These are phyloP conservation scores for Geranomyces variabilis DNA, from an alignment of 192 early-diverging fungal genomes.

Conservation along the genomic window DNA sequence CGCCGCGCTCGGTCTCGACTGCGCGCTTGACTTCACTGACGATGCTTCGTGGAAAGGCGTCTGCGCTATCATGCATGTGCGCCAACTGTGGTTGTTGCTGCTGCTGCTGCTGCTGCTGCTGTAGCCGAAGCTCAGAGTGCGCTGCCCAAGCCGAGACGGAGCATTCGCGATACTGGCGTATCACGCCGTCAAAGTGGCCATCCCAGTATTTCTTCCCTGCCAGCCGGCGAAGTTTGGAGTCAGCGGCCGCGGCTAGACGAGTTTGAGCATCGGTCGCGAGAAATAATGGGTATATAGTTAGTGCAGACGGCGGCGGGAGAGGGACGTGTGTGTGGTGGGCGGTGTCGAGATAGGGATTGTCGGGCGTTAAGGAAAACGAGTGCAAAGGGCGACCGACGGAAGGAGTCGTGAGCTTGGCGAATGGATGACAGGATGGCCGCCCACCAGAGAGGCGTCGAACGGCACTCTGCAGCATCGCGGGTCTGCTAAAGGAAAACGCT, in stretches of 20 bases:
- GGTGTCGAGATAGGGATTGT: constrained; percentile 22
- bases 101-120: too few relatives aligned
- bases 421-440: too few relatives aligned
- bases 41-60: constrained; percentile 33
- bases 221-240: constrained; percentile 53
- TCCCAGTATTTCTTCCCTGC: constrained; percentile 60
- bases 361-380: constrained; percentile 1
- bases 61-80: neutral
- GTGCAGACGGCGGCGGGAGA: constrained; percentile 21
- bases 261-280: constrained; percentile 25
- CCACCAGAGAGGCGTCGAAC: too few relatives aligned
- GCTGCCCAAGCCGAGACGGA: constrained; percentile 67
- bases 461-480: too few relatives aligned
- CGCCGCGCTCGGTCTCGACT: constrained; percentile 51
- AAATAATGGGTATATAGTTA: constrained; percentile 38
- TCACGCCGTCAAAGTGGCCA: constrained; percentile 80
- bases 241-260: constrained; percentile 16
- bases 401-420: neutral
- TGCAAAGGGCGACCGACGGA: neutral
- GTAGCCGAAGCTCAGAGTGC: neutral
- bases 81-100: too few relatives aligned
- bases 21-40: constrained; percentile 60
- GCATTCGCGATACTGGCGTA: constrained; percentile 71
- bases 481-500: too few relatives aligned
- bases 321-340: neutral